Conservation (phyloP, 75 land plant genomes). For the Picea glauca region DNA sequence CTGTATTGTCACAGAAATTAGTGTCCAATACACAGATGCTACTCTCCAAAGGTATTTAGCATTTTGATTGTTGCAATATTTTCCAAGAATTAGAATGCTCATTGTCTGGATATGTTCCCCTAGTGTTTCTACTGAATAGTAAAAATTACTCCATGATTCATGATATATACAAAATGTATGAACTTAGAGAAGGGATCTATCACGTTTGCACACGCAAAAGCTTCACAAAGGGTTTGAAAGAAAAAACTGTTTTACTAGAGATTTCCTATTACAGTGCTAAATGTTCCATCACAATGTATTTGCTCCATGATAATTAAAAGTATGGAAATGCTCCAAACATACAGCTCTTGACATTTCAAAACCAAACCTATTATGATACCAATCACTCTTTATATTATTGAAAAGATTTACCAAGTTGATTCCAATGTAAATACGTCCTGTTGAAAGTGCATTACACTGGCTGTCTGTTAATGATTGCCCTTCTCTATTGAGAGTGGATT, state of each 20-base stretch:
- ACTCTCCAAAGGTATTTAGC: neutral
- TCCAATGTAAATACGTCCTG: too few relatives aligned
- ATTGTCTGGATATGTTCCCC: neutral
- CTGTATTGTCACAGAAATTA: neutral
- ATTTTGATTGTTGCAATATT: neutral
- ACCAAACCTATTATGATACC: too few relatives aligned
- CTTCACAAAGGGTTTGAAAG: neutral
- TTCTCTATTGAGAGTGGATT: too few relatives aligned
- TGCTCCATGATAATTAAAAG: neutral
- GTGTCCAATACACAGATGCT: neutral
- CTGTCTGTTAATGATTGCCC: too few relatives aligned
- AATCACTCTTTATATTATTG: too few relatives aligned
- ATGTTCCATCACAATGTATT: neutral
- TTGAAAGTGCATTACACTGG: too few relatives aligned
- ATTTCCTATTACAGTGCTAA: too few relatives aligned
- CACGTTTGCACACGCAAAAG: neutral
- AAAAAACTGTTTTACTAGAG: neutral
- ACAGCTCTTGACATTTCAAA: too few relatives aligned
- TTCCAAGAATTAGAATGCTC: conserved; percentile 1
- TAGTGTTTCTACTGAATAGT: neutral
- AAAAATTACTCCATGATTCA: neutral
- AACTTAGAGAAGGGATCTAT: neutral
- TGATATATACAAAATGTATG: too few relatives aligned
- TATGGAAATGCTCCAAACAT: too few relatives aligned
- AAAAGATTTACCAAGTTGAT: too few relatives aligned